Percentiles rank a stretch among this genome's conserved stretches.
Conservation (phyloP, 345 rosid genomes). For the Triadica sebifera region DNA sequence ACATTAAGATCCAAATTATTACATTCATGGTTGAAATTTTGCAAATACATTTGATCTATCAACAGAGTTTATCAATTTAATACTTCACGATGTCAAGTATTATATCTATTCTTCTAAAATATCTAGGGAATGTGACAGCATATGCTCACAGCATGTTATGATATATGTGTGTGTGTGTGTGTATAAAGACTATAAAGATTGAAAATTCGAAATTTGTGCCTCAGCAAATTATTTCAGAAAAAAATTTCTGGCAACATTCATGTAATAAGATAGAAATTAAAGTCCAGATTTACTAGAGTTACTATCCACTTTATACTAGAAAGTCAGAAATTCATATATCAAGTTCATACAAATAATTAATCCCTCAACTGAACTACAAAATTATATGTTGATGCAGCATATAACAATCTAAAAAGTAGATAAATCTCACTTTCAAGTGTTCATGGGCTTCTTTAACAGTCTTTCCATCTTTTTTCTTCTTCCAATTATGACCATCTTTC, state of each 20-base stretch:
- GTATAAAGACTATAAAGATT: background rate
- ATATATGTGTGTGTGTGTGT: no score
- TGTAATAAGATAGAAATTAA: background rate
- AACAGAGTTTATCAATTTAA: background rate
- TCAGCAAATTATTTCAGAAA: no score
- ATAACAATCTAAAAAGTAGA: constrained; percentile 4
- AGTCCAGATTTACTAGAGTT: background rate
- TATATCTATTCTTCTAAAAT: background rate
- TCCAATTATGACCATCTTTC: constrained; percentile 98
- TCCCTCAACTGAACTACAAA: background rate
- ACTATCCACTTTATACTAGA: background rate
- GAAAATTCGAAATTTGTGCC: background rate
- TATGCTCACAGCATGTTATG: no score
- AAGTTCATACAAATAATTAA: background rate
- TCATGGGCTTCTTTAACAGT: constrained; percentile 99
- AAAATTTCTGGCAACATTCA: background rate
- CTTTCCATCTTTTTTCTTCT: constrained; percentile 98
- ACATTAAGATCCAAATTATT: background rate
- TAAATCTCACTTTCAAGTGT: constrained; percentile 79
- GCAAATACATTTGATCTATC: background rate
- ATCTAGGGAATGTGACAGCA: background rate
- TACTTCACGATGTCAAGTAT: background rate
- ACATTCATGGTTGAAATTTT: background rate
- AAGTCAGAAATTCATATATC: constrained; percentile 2
- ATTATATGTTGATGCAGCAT: constrained; percentile 7